Evolutionary conservation across 768 basidiomycete genomes (phyloP).

Genomic region (Lactarius psammicola): DNA sequence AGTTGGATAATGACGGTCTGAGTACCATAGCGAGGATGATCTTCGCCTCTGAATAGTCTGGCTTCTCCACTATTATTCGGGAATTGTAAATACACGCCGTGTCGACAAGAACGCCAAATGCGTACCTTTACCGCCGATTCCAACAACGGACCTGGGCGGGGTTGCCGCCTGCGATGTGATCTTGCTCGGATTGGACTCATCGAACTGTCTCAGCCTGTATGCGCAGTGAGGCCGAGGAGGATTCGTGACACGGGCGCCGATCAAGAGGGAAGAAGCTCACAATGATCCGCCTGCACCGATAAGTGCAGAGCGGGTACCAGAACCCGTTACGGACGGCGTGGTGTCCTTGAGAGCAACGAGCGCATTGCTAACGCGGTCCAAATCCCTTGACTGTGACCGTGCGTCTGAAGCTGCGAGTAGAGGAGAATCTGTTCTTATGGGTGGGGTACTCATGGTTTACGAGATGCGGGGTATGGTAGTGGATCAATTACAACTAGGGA

Average conservation of each 20-base stretch:
- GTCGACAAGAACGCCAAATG: not conserved
- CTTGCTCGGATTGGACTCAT: constrained; percentile 70
- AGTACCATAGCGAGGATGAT: constrained; percentile 95
- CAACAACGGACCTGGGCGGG: constrained; percentile 79
- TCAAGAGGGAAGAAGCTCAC: constrained; percentile 44
- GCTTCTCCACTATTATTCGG: constrained; percentile 73
- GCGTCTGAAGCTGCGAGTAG: not conserved
- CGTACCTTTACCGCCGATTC: constrained; percentile 85
- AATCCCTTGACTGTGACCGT: constrained; percentile 10
- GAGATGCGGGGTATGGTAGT: not conserved
- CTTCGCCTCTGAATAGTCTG: constrained; percentile 98
- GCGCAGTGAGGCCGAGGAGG: constrained; percentile 1
- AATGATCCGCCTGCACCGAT: constrained; percentile 79
- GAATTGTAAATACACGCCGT: not conserved
- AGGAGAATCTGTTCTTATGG: constrained; percentile 8
- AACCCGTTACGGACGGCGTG: not conserved
- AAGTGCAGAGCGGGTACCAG: constrained; percentile 26
- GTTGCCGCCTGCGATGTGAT: constrained; percentile 72
- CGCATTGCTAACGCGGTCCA: constrained; percentile 15
- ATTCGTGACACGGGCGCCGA: not conserved
- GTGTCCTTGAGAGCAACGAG: constrained; percentile 15
- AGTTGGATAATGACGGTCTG: constrained; percentile 11
- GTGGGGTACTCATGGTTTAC: constrained; percentile 14
- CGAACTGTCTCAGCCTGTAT: constrained; percentile 73
- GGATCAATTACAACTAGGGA: not conserved